Percentiles rank a stretch among this genome's conserved stretches.
Evolutionary conservation across 768 basidiomycete species (phyloP).

Genomic region (Tylopilus rubrobrunneus): DNA sequence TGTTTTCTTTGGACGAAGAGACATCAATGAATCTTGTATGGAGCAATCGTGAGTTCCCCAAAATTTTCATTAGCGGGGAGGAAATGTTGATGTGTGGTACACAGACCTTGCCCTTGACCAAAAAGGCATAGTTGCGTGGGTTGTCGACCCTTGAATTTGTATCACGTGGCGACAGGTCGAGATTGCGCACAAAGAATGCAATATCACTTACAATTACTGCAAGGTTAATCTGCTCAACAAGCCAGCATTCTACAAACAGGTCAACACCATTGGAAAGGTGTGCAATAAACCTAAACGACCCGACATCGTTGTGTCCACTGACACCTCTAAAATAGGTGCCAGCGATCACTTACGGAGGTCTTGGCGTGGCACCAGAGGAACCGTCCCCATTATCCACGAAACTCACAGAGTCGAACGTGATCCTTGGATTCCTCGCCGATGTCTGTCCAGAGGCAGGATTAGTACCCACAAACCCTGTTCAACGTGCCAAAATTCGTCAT

Average conservation of each 20-base stretch:
- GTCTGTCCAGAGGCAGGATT: conserved; percentile 42
- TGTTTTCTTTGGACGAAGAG: too few species aligned
- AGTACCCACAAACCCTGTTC: conserved; percentile 49
- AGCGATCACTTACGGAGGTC: conserved; percentile 57
- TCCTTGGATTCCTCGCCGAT: conserved; percentile 63
- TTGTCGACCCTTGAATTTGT: background rate
- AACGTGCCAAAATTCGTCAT: conserved; percentile 54
- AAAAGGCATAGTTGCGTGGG: background rate
- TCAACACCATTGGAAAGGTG: conserved; percentile 64
- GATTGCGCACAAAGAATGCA: conserved; percentile 54
- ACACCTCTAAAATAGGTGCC: conserved; percentile 33
- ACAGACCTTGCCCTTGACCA: background rate
- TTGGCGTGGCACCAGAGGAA: conserved; percentile 44
- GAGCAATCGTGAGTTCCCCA: background rate
- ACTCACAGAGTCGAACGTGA: conserved; percentile 59
- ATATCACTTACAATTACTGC: conserved; percentile 42
- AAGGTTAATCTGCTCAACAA: conserved; percentile 59
- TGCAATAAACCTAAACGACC: background rate
- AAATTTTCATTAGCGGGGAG: background rate
- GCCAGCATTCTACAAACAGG: conserved; percentile 60
- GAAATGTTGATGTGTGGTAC: background rate
- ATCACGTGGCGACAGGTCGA: conserved; percentile 39
- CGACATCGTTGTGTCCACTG: background rate
- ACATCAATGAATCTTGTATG: too few species aligned
- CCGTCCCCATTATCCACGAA: conserved; percentile 57